Conservation (phyloP, 371 early-diverging fungal species). For the Mucor indicus region DNA sequence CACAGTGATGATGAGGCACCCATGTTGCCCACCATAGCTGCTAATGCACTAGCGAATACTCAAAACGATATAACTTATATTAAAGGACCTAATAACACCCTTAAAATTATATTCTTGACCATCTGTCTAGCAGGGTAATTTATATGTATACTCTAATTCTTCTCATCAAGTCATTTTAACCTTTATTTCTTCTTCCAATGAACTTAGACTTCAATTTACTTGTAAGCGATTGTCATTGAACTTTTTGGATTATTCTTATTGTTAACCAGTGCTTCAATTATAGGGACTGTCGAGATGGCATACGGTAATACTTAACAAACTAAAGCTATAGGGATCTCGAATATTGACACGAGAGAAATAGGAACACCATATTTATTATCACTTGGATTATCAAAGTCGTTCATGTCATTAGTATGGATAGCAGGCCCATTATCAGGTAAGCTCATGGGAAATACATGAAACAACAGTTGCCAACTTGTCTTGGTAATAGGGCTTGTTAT, state of each 20-base stretch:
- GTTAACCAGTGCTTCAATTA: too few relatives aligned
- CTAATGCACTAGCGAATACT: not conserved
- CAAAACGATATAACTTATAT: conserved; percentile 7
- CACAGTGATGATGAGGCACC: conserved; percentile 3
- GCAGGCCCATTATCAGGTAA: conserved; percentile 94
- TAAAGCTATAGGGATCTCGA: too few relatives aligned
- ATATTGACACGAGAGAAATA: conserved; percentile 2
- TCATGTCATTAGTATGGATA: conserved; percentile 93
- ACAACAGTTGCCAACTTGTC: too few relatives aligned
- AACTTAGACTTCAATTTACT: conserved; percentile 45
- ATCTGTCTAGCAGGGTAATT: conserved; percentile 29
- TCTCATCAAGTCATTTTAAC: not conserved
- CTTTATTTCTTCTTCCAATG: not conserved
- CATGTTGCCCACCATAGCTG: conserved; percentile 3
- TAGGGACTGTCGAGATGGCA: conserved; percentile 71
- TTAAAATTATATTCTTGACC: conserved; percentile 39
- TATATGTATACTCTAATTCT: not conserved
- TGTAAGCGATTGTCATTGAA: conserved; percentile 32
- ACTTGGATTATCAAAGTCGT: conserved; percentile 80
- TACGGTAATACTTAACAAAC: too few relatives aligned
- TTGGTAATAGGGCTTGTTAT: conserved; percentile 71
- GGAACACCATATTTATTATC: conserved; percentile 90
- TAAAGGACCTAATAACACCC: conserved; percentile 34
- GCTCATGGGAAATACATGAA: too few relatives aligned
- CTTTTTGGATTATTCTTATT: too few relatives aligned